Percentiles rank a stretch among this genome's conserved stretches.
Conservation (phyloP, 345 rosid genomes). For the Trapa incisa region DNA sequence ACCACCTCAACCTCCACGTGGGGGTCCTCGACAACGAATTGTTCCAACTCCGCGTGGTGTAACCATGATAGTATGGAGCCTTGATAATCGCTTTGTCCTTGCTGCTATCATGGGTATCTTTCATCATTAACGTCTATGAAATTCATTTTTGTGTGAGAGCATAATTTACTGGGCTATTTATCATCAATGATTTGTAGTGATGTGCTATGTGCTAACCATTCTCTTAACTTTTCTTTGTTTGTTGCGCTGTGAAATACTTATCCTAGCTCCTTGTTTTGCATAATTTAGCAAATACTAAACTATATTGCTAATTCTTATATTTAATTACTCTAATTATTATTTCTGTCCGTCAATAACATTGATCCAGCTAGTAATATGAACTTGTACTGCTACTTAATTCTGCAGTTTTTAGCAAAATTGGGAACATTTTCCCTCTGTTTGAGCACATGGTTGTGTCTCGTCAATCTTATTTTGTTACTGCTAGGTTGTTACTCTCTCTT, state of each 20-base stretch:
- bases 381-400: neutral
- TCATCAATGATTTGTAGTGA: no score
- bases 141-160: neutral
- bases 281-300: neutral
- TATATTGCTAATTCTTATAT: no score
- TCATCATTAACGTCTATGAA: conserved; percentile 3
- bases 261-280: neutral
- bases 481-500: neutral
- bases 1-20: conserved; percentile 90
- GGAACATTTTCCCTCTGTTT: neutral
- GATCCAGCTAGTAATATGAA: neutral
- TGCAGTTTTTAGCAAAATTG: neutral
- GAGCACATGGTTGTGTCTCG: neutral
- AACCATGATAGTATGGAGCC: conserved; percentile 95
- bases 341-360: neutral
- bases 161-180: neutral
- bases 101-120: conserved; percentile 95
- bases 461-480: neutral
- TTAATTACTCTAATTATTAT: no score
- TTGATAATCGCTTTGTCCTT: conserved; percentile 97
- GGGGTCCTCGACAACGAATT: conserved; percentile 96
- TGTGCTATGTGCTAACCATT: no score
- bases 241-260: neutral
- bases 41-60: conserved; percentile 99
- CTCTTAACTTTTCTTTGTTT: neutral